These are phyloP conservation scores for Dicorynia guianensis DNA, from an alignment of 306 rosid species.

Conservation along the genomic window DNA sequence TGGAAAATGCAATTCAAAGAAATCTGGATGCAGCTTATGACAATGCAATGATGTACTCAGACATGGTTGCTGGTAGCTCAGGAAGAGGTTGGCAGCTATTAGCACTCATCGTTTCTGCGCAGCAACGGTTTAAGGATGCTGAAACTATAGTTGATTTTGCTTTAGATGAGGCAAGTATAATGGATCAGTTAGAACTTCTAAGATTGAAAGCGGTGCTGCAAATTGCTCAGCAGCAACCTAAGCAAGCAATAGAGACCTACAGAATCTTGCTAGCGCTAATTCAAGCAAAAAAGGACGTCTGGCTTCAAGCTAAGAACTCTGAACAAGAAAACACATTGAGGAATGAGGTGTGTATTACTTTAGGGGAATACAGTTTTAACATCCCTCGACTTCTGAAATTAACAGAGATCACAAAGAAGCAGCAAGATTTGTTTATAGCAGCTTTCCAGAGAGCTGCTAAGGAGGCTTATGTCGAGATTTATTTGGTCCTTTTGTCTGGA, in stretches of 20 bases:
- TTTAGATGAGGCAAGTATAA: slow-evolving; percentile 68
- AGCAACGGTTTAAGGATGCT: slow-evolving; percentile 74
- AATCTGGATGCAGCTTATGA: slow-evolving; percentile 72
- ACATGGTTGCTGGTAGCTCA: slow-evolving; percentile 68
- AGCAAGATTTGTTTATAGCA: neutral
- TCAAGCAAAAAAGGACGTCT: slow-evolving; percentile 67
- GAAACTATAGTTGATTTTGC: slow-evolving; percentile 86
- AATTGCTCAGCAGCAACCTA: slow-evolving; percentile 82
- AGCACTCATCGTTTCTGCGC: slow-evolving; percentile 82
- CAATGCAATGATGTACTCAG: slow-evolving; percentile 65
- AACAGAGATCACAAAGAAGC: slow-evolving; percentile 28
- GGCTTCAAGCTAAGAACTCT: slow-evolving; percentile 49
- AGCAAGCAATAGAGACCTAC: slow-evolving; percentile 91
- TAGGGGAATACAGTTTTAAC: neutral
- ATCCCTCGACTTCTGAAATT: neutral
- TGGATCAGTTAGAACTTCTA: slow-evolving; percentile 82
- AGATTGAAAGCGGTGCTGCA: slow-evolving; percentile 85
- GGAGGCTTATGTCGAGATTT: neutral
- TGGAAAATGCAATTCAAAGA: slow-evolving; percentile 86
- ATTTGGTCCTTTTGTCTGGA: neutral
- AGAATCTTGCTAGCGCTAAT: slow-evolving; percentile 79
- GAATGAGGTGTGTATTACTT: slow-evolving; percentile 46
- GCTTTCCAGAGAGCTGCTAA: neutral
- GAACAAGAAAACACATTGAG: slow-evolving; percentile 35
- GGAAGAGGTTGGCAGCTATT: slow-evolving; percentile 75